A percentile compares a stretch with the other conserved stretches of the same genome.
Evolutionary conservation across 202 grass and related monocot species (phyloP).

Genomic region (Setaria italica): DNA sequence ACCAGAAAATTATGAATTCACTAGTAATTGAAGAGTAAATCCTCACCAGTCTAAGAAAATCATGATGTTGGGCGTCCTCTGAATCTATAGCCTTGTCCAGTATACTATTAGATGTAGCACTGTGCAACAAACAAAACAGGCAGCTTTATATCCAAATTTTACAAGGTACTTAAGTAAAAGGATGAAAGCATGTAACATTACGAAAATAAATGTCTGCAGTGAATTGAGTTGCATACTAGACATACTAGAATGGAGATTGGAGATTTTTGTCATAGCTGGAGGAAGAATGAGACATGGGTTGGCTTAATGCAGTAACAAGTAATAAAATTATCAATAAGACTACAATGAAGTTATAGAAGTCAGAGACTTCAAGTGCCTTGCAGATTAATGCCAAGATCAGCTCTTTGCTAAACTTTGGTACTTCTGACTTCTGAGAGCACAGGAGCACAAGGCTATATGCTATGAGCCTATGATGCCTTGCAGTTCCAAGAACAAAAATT

Average conservation of each 20-base stretch:
- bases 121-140: conserved; percentile 50
- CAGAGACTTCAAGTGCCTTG: neutral
- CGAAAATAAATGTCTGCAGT: conserved; percentile 10
- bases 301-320: neutral
- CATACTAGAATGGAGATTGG: neutral
- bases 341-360: neutral
- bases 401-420: conserved; percentile 5
- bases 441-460: neutral
- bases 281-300: neutral
- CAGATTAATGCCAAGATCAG: conserved; percentile 2
- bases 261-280: neutral
- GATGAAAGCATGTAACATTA: conserved; percentile 20
- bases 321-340: neutral
- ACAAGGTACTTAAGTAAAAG: neutral
- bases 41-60: conserved; percentile 89
- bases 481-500: neutral
- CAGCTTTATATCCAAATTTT: conserved; percentile 19
- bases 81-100: conserved; percentile 87
- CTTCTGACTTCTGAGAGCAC: neutral
- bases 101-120: conserved; percentile 94
- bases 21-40: conserved; percentile 30
- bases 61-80: conserved; percentile 77
- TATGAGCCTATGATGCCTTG: neutral
- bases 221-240: conserved; percentile 16
- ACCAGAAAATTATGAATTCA: conserved; percentile 22